Conservation (phyloP, 345 rosid genomes). For the Brassica nigra region DNA sequence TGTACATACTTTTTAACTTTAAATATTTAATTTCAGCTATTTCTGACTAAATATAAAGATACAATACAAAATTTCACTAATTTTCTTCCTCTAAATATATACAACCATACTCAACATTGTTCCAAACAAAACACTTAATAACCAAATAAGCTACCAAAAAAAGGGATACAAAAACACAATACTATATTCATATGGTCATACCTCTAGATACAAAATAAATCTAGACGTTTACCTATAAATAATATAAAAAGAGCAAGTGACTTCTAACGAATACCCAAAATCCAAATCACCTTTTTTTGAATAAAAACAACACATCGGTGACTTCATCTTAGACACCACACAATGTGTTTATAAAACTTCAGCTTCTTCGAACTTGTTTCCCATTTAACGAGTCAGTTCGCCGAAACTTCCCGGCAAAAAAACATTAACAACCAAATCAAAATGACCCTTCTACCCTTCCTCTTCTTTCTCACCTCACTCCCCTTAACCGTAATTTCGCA, state of each 20-base stretch:
- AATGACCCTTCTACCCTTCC: conserved; percentile 37
- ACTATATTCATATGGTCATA: neutral
- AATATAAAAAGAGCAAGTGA: neutral
- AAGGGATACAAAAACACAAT: neutral
- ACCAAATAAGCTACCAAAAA: neutral
- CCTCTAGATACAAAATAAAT: neutral
- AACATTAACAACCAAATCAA: neutral
- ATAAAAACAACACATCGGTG: neutral
- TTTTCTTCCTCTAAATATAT: neutral
- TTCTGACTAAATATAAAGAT: neutral
- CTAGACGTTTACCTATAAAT: neutral
- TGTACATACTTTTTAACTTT: neutral
- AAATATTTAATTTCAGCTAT: neutral
- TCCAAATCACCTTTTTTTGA: too few relatives aligned
- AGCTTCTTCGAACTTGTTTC: conserved; percentile 8
- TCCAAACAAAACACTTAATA: too few relatives aligned
- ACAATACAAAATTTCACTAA: too few relatives aligned
- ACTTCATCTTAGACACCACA: neutral
- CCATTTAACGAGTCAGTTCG: conserved; percentile 4
- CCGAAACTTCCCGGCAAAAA: conserved; percentile 35
- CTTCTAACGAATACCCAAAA: too few relatives aligned
- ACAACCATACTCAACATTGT: too few relatives aligned
- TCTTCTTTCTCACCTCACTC: conserved; percentile 32
- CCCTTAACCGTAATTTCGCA: conserved; percentile 59
- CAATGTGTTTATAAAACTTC: neutral